Base-by-base conservation (phyloP, 2,329 filamentous ascomycete species). In the Trichophyton rubrum region DNA sequence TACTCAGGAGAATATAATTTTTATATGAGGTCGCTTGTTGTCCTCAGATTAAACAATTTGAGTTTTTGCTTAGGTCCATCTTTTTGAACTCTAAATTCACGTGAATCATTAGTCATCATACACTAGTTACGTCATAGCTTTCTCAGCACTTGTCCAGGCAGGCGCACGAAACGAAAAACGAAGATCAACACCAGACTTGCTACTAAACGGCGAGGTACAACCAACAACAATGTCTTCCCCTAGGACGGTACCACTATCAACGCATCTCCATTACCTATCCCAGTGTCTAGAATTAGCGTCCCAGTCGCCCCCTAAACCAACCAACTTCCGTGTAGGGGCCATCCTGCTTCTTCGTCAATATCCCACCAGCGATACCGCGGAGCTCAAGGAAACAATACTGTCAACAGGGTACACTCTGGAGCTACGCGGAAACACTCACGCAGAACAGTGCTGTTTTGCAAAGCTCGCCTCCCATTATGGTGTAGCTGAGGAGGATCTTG, bases 291-390 rank as follows among this genome's bases (percentile, higher is more conserved):
- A 80, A n/a, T 79, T 90, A 64, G 91, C 93, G 11, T 80, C 81
- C 40, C 82, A 87, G 64, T 95, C 91, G 9, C 88, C 89, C 1
- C 89, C 90, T 30, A 90, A 87, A 68, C 87, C 91, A 1, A 90
- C 89, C 58, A 97, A 97, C 73, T 99, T 90, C 77, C 85, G 92
- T 62, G 91, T 99, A 22, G 93, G 93, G 47, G 93, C 93, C n/a
- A 73, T 96, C n/a, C 80, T 97, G 43, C 80, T 93, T 61, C 71
- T 69, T 59, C 69, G 70, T 56, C 66, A 67, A 62, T 58, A 62
- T 22, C 20, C 60, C 66, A 70, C 41, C 60, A 61, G 51, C 30
- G 27, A 47, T 13, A 40, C 59, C 13, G 11, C 59, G 24, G 56
- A 53, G 20, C 62, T 49, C 22, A 66, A 72, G 27, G 73, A 84